A percentile compares a stretch with the other conserved stretches of the same genome.
phyloP scores from a whole-genome alignment of 108 stramenopile genomes.

The Fragilariopsis cylindrus region DNA sequence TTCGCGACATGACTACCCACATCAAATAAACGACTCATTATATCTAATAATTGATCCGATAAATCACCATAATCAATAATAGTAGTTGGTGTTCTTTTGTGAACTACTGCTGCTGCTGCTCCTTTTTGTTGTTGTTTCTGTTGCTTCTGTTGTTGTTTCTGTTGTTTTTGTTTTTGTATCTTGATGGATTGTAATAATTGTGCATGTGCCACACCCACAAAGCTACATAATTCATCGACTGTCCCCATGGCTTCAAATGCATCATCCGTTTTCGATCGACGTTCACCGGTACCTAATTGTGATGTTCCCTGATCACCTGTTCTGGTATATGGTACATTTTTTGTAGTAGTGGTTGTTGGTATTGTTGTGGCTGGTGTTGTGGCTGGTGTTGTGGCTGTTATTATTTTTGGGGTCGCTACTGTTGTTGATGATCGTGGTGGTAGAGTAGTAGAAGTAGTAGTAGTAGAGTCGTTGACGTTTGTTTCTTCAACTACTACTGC shows the following conservation, averaged over 20 bases:
- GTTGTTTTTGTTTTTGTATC: not conserved
- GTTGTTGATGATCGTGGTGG: not conserved
- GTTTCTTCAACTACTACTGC: not conserved
- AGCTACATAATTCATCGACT: conserved; percentile 82
- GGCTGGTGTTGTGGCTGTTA: conserved; percentile 4
- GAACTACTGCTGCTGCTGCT: no score
- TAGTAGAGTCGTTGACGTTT: not conserved
- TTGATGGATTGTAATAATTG: conserved; percentile 4
- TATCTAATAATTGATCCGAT: conserved; percentile 59
- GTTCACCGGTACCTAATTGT: conserved; percentile 74
- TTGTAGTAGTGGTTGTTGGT: conserved; percentile 29
- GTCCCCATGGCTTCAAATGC: conserved; percentile 84
- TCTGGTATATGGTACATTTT: conserved; percentile 89
- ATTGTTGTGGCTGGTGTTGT: not conserved
- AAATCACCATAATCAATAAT: conserved; percentile 46
- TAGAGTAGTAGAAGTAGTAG: not conserved
- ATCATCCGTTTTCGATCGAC: conserved; percentile 69
- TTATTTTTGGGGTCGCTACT: not conserved
- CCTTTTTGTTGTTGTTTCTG: not conserved
- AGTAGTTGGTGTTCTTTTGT: no score
- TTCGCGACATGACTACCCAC: conserved; percentile 81
- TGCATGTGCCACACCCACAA: conserved; percentile 78
- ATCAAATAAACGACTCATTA: conserved; percentile 87
- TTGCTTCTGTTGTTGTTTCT: not conserved
- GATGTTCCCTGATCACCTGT: conserved; percentile 73